These are phyloP conservation scores for Thalassiosira ordinaria DNA, from an alignment of 352 stramenopile species.

Conservation along the genomic window DNA sequence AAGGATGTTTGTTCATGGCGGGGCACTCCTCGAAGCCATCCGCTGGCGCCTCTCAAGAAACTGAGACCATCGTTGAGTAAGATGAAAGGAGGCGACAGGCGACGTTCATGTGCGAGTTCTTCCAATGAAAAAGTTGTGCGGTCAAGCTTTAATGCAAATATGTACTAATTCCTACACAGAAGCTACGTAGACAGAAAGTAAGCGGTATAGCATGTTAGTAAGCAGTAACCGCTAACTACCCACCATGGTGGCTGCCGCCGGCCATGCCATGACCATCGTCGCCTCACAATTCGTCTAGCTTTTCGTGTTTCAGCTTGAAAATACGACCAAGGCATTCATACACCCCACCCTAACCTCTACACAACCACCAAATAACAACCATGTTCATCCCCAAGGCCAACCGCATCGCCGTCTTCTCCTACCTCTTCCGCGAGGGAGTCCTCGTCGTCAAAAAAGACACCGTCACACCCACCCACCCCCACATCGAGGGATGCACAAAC, in stretches of 20 bases:
- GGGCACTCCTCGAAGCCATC: conserved; percentile 42
- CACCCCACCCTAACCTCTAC: background rate
- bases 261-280: background rate
- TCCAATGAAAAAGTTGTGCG: too few species aligned
- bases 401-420: conserved; percentile 98
- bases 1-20: background rate
- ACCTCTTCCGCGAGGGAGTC: conserved; percentile 92
- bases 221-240: conserved; percentile 11
- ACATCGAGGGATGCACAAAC: conserved; percentile 97
- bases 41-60: conserved; percentile 30
- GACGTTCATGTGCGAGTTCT: too few species aligned
- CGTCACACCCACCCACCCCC: conserved; percentile 89
- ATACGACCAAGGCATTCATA: conserved; percentile 44
- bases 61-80: too few species aligned
- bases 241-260: background rate
- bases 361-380: conserved; percentile 24
- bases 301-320: conserved; percentile 59
- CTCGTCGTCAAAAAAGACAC: conserved; percentile 90
- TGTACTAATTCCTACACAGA: conserved; percentile 3
- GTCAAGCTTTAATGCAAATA: too few species aligned
- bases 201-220: too few species aligned
- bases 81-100: too few species aligned
- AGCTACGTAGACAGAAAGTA: too few species aligned
- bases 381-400: conserved; percentile 97
- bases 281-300: conserved; percentile 10